Base-by-base conservation (phyloP, 805 yeast genomes). In the Kluyveromyces wickerhamii region DNA sequence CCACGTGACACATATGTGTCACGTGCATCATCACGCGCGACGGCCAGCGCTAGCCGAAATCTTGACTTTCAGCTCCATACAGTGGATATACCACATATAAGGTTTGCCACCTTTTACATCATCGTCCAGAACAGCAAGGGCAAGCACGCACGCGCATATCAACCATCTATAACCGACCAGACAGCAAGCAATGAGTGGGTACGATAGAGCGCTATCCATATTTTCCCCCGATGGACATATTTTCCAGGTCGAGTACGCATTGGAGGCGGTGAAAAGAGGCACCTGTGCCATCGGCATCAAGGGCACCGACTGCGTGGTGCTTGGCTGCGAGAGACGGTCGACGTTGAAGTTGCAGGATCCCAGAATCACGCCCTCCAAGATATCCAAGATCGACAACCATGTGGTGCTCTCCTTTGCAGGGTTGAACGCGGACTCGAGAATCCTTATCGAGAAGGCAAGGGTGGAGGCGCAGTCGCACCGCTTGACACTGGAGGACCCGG, bases 141-240 rank as follows among this genome's bases (percentile, higher is more conserved):
- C n/a, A n/a, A n/a, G n/a, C n/a, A n/a, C n/a, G n/a, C n/a, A n/a
- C n/a, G n/a, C n/a, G n/a, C n/a, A n/a, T n/a, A n/a, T n/a, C n/a
- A n/a, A n/a, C n/a, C n/a, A n/a, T n/a, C n/a, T n/a, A n/a, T n/a
- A n/a, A n/a, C n/a, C n/a, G n/a, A n/a, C n/a, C 23, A 21, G 11
- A 11, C 23, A 21, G 11, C 10, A 11, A 21, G 52, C 12, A 29
- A 89, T 89, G 98, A 85, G 96, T 72, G 97, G 98, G 43, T 89
- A 89, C 95, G 98, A 89, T 64, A 78, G 97, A 73, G 98, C 98
- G 38, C 74, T 89, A 52, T 88, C 96, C 43, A 94, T 89, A 61
- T 89, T 89, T 67, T 86, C 95, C 62, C 98, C 98, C 47, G 98
- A 89, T 66, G 98, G 98, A 41, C 96, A 89, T 60, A 95, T 89